Evolutionary conservation across 1,284 basidiomycete genomes (phyloP).

Genomic region (Tilletia horrida): DNA sequence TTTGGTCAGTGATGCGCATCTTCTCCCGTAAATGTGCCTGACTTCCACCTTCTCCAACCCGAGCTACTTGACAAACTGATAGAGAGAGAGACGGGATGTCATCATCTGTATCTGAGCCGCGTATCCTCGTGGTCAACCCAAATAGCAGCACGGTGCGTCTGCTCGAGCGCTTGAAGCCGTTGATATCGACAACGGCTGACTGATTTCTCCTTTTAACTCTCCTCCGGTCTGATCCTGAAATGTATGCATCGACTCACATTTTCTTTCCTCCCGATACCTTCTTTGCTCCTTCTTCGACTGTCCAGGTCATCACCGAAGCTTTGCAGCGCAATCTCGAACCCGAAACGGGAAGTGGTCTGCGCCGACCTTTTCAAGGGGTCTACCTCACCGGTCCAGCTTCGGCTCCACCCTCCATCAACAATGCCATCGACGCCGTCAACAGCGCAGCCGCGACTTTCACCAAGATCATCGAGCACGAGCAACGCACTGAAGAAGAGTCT

Average conservation of each 20-base stretch:
- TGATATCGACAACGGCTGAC: too few species aligned
- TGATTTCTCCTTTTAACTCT: background rate
- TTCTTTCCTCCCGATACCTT: background rate
- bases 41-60: too few species aligned
- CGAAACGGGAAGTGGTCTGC: background rate
- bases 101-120: background rate
- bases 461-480: constrained; percentile 1
- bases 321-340: constrained; percentile 17
- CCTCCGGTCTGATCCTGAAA: background rate
- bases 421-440: constrained; percentile 25
- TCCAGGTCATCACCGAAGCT: constrained; percentile 21
- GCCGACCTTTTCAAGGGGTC: background rate
- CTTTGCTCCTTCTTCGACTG: too few species aligned
- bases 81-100: too few species aligned
- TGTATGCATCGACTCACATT: background rate
- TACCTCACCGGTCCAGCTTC: constrained; percentile 32
- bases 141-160: constrained; percentile 18
- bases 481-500: background rate
- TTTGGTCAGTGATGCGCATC: too few species aligned
- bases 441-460: constrained; percentile 33
- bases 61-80: too few species aligned
- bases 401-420: constrained; percentile 32
- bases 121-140: constrained; percentile 20
- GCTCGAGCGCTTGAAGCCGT: background rate
- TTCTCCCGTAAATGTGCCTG: too few species aligned